Evolutionary conservation across 345 rosid species (phyloP), one percentile per base, ranked within the genome.

Genomic region (Orychophragmus violaceus): DNA sequence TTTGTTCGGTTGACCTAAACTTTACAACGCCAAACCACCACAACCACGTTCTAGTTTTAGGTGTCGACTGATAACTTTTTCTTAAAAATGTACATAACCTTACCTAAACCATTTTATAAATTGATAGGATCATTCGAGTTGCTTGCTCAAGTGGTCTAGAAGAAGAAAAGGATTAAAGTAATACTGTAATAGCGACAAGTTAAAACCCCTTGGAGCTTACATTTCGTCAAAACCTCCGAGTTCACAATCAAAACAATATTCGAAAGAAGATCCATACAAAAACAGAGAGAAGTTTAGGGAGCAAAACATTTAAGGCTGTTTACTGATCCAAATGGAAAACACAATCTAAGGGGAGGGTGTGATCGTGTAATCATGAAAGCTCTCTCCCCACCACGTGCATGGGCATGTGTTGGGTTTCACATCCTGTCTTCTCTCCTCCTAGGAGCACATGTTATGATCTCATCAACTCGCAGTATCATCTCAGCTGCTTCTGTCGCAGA

Each of bases 401-500:
- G n/a, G n/a, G 44, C 74, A 51, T 39, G 45, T 60, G 41, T 24
- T 24, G 3, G 45, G 33, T 25, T 50, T 82, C 74, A 87, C 95
- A 87, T 85, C 69, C 89, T 82, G 70, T 85, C 89, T 77, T 88
- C 95, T 72, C 95, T 85, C 67, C 68, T 84, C 66, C 95, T 69
- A 2, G 95, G 95, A 24, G 96, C 96, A 78, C 88, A 86, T 19
- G 87, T 86, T 60, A 88, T 88, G 66, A 84, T 88, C 72, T 88
- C 87, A 71, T 85, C 95, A 2, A 88, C 96, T 61, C 96, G 80
- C 13, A 86, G 83, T 66, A 88, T 86, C 96, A 88, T 84, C 82
- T 88, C 96, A 16, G 92, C 86, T 44, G 99, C 99, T 81, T 93
- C 99, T 1, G 99, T 93, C 52, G 99, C 99, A 4, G 99, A 93